Evolutionary conservation across 345 rosid genomes (phyloP), one percentile per base, ranked within the genome.

Genomic region (Anastatica hierochuntica): DNA sequence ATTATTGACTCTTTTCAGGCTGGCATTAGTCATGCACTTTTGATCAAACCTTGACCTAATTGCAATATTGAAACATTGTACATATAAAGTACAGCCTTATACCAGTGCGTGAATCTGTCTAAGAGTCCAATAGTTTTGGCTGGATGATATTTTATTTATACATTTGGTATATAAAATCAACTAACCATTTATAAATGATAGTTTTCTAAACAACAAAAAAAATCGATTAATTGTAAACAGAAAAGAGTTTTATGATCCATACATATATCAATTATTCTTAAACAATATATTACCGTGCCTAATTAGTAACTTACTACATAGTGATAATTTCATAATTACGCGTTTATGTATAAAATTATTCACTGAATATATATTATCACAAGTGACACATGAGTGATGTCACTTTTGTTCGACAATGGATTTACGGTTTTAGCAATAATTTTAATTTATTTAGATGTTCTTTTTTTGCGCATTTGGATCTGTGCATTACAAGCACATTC

Each of bases 371-470:
- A n/a, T 55, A 39, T 23, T 16, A 12, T 34, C 59, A 58, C 44
- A 60, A 45, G 56, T 67, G 71, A 59, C 71, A 52, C 34, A 46
- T 38, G 66, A 59, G 38, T 67, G 71, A 67, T 52, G 66, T 67
- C 71, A 67, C 51, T 18, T 45, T 30, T 20, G 55, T 59, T 60
- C 14, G 15, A 67, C 41, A 60, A 56, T 13, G 40, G 45, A 31
- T 51, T 44, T 53, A 60, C 14, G 11, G 7, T 20, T 57, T 26
- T 23, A 1, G 31, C 8, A 13, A 39, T 40, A 1, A 17, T 30
- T 20, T 24, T 3, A 24, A 15, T 48, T 17, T 12, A 58, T 18
- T 49, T 19, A 14, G 26, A 35, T 20, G 59, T 57, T 66, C 41
- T 29, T 44, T 29, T 44, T 42, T 37, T 21, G 39, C 7, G 55